These are phyloP conservation scores for Globisporangium splendens DNA, from an alignment of 352 stramenopile species.

Conservation along the genomic window DNA sequence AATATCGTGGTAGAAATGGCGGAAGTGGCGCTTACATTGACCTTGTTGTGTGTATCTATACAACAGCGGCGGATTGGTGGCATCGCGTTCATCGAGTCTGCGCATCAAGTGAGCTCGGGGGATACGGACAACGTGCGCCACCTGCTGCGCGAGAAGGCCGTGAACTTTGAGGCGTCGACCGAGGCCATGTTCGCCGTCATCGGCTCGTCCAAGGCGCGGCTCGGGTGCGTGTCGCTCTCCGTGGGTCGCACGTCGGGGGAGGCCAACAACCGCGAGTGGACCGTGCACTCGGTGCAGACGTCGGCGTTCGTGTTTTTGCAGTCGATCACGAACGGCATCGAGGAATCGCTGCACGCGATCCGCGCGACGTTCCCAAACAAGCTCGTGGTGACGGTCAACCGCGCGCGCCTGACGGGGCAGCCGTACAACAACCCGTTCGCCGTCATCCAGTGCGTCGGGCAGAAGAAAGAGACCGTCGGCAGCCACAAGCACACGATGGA, in stretches of 20 bases:
- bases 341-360: slow-evolving; percentile 72
- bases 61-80: slow-evolving; percentile 50
- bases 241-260: slow-evolving; percentile 70
- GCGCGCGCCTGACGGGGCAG: slow-evolving; percentile 73
- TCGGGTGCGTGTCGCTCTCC: slow-evolving; percentile 76
- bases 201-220: slow-evolving; percentile 58
- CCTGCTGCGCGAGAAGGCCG: slow-evolving; percentile 62
- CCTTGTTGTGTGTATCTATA: background rate
- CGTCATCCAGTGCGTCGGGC: slow-evolving; percentile 68
- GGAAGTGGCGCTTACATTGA: background rate
- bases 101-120: slow-evolving; percentile 62
- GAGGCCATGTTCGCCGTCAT: slow-evolving; percentile 86
- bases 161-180: slow-evolving; percentile 82
- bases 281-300: slow-evolving; percentile 82
- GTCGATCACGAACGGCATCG: slow-evolving; percentile 67
- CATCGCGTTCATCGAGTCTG: slow-evolving; percentile 84
- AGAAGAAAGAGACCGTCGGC: slow-evolving; percentile 86
- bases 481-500: slow-evolving; percentile 90
- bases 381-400: slow-evolving; percentile 87
- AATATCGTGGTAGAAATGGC: background rate
- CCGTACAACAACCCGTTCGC: slow-evolving; percentile 88
- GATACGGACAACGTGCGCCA: slow-evolving; percentile 46
- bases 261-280: slow-evolving; percentile 74
- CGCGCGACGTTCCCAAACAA: slow-evolving; percentile 87
- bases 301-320: slow-evolving; percentile 87